These are phyloP conservation scores for Penicillium sp. DNA, from an alignment of 2,329 filamentous ascomycete genomes.

Conservation along the genomic window DNA sequence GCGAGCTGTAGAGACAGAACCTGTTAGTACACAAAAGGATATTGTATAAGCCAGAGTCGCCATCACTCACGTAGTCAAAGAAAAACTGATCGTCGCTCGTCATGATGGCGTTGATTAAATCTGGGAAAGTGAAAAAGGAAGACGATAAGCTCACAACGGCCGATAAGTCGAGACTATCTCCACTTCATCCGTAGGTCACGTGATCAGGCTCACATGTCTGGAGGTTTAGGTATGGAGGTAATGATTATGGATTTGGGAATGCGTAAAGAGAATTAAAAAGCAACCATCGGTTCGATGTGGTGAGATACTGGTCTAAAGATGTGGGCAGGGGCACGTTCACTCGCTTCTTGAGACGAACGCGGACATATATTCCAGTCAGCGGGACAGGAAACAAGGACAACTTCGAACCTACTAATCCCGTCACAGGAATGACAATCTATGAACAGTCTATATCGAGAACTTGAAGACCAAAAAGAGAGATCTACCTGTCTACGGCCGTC, in stretches of 20 bases:
- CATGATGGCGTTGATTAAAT: constrained; percentile 57
- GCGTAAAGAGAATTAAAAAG: no score
- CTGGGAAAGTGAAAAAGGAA: constrained; percentile 15
- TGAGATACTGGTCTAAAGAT: no score
- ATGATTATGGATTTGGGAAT: no score
- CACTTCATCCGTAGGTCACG: constrained; percentile 1
- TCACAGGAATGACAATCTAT: no score
- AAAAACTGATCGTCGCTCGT: constrained; percentile 79
- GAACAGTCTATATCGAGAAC: no score
- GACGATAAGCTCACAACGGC: constrained; percentile 23
- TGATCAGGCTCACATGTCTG: not conserved
- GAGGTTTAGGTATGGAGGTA: not conserved
- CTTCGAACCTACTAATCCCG: no score
- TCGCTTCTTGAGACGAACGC: no score
- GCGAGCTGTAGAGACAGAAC: constrained; percentile 51
- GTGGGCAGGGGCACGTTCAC: no score
- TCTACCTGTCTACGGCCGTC: not conserved
- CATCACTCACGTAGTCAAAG: constrained; percentile 68
- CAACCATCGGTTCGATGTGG: no score
- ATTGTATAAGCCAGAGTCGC: not conserved
- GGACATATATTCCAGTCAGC: no score
- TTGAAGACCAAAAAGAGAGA: no score
- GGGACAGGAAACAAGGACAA: no score
- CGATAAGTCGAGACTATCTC: constrained; percentile 14
- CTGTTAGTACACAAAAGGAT: constrained; percentile 15